A percentile compares a stretch with the other conserved stretches of the same genome.
phyloP scores from a whole-genome alignment of 73 alveolate genomes.

The Paramecium tetraurelia region DNA sequence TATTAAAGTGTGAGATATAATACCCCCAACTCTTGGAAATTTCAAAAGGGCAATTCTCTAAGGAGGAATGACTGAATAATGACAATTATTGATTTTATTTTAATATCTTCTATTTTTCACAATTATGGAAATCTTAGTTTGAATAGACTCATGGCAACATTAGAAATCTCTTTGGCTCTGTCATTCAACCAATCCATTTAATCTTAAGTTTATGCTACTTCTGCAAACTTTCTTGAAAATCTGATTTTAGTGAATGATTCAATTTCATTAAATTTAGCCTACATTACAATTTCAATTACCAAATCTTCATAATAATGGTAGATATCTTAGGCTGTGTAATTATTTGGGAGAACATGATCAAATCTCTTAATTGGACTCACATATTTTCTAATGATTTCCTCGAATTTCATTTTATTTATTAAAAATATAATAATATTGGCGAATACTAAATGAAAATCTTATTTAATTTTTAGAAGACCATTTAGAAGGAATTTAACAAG shows the following conservation, averaged over 20 bases:
- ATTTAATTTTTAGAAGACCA: not conserved
- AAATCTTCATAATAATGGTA: not conserved
- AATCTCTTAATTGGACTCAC: constrained; percentile 26
- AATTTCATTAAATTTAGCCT: constrained; percentile 51
- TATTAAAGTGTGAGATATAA: not conserved
- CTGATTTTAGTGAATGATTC: constrained; percentile 46
- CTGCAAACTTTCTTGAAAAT: constrained; percentile 42
- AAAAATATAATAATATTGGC: not conserved
- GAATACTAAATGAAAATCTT: not conserved
- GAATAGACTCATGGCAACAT: not conserved
- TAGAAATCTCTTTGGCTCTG: not conserved
- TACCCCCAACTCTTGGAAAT: not conserved
- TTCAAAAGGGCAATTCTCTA: not conserved
- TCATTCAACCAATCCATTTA: constrained; percentile 38
- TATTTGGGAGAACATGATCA: not conserved
- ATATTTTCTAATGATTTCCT: constrained; percentile 19
- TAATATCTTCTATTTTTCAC: not conserved
- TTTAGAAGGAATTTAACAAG: not conserved
- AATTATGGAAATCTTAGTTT: not conserved
- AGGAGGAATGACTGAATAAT: not conserved
- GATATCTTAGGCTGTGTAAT: constrained; percentile 31
- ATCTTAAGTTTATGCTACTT: constrained; percentile 20
- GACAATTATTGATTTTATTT: not conserved
- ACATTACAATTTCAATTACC: not conserved
- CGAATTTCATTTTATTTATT: not conserved